Evolutionary conservation across 2,329 filamentous ascomycete genomes (phyloP).

Genomic region (Coniochaeta hoffmannii): DNA sequence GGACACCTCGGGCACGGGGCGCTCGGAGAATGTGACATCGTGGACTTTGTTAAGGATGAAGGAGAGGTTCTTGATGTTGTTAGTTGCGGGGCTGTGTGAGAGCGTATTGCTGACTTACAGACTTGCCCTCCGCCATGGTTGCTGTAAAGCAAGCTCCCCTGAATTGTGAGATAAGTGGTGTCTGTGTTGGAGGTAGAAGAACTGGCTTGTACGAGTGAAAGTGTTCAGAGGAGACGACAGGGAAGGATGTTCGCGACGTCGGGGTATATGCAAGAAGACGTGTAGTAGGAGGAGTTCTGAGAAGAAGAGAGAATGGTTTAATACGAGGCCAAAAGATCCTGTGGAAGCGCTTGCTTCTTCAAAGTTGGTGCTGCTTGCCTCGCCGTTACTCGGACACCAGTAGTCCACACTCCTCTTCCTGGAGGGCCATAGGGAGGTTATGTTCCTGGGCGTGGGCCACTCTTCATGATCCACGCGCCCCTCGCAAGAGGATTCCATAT

Average conservation of each 20-base stretch:
- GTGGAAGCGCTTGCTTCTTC: neutral
- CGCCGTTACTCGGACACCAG: neutral
- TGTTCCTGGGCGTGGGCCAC: neutral
- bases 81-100: neutral
- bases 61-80: constrained; percentile 62
- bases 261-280: neutral
- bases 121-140: constrained; percentile 2
- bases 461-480: neutral
- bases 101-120: neutral
- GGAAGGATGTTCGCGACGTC: too few relatives aligned
- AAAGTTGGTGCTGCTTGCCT: neutral
- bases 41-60: constrained; percentile 74
- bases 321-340: neutral
- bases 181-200: neutral
- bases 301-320: neutral
- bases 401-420: neutral
- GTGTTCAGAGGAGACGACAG: neutral
- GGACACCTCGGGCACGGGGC: constrained; percentile 61
- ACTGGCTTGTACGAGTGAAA: neutral
- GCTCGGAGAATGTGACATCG: constrained; percentile 67
- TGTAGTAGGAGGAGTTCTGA: too few relatives aligned
- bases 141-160: neutral
- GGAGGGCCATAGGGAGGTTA: neutral
- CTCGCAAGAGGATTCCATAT: neutral
- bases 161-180: neutral